Evolutionary conservation across 805 yeast species (phyloP).

Genomic region (Candida yuanshanica): DNA sequence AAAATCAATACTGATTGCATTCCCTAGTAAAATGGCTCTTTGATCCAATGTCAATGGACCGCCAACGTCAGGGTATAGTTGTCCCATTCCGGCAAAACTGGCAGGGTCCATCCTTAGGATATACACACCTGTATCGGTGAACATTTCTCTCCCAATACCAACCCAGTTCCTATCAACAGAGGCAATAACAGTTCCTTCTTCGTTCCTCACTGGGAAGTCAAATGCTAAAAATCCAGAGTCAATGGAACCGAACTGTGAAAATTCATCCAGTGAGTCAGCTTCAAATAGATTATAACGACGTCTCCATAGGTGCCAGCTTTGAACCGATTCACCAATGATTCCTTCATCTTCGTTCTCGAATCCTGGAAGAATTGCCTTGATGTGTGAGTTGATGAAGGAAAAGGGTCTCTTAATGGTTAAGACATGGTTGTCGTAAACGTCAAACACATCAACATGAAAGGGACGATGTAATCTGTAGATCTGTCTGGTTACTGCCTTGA

Average conservation of each 20-base stretch:
- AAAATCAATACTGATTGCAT: conserved; percentile 89
- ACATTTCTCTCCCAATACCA: conserved; percentile 86
- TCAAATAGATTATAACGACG: conserved; percentile 77
- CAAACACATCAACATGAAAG: conserved; percentile 66
- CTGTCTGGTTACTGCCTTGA: conserved; percentile 74
- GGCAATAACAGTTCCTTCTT: conserved; percentile 53
- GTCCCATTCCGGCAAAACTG: conserved; percentile 55
- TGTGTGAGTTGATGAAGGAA: conserved; percentile 82
- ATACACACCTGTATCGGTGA: conserved; percentile 94
- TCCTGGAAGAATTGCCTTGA: conserved; percentile 65
- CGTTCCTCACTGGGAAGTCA: conserved; percentile 73
- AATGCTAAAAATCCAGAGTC: conserved; percentile 86
- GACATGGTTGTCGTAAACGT: conserved; percentile 52
- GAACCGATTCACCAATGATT: conserved; percentile 78
- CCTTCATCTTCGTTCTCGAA: conserved; percentile 36
- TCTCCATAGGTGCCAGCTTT: conserved; percentile 95
- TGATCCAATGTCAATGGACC: conserved; percentile 63
- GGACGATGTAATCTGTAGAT: conserved; percentile 84
- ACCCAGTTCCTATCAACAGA: conserved; percentile 92
- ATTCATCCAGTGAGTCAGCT: conserved; percentile 28
- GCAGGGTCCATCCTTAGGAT: conserved; percentile 76
- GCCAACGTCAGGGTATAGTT: conserved; percentile 43
- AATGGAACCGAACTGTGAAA: conserved; percentile 77
- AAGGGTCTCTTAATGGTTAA: conserved; percentile 77
- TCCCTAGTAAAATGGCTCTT: conserved; percentile 79